Evolutionary conservation across 2,329 filamentous ascomycete species (phyloP), one percentile per base, ranked within the genome.

Genomic region (Pseudofabraea citricarpa): DNA sequence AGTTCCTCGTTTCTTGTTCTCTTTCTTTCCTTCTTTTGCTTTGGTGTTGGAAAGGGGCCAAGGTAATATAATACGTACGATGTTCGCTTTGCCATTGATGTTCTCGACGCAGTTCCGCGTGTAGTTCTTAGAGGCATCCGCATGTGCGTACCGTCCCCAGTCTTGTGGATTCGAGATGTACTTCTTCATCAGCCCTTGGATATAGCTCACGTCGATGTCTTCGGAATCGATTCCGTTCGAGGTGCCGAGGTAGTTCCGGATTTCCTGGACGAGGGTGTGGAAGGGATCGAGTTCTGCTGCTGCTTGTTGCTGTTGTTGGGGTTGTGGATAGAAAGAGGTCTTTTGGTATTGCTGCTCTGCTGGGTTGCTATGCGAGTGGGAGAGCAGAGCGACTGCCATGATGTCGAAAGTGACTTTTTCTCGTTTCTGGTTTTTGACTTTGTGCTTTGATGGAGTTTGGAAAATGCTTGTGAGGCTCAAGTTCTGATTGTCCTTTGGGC

Each of bases 21-120:
- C 24, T 27, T 13, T 8, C 24, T 31, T 15, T 7, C 27, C 16
- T 9, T 4, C 2, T 10, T 15, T 15, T 31, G 6, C 9, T 10
- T 31, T n/a, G 16, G 22, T 12, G 8, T 36, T n/a, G 9, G 33
- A 21, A 13, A 13, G 18, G 33, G 32, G 12, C 6, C 10, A 16
- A 95, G 77, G 48, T 75, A 51, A 52, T 75, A 75, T 58, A 71
- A 72, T 46, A 75, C 69, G 5, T 89, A 52, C 95, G 95, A 2
- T 89, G 87, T 59, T 90, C 84, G 58, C 93, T 22, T 37, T 37
- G 12, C 35, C 35, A 20, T 37, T 37, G 10, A 37, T 37, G 21
- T 37, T 13, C 9, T 37, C 87, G 35, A 96, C 89, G 3, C 95
- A 76, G 60, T 96, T 95, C 41, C 90, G 72, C 9, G 90, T 96